Evolutionary conservation across 495 filamentous ascomycete species (phyloP), one percentile per base, ranked within the genome.

Genomic region (Podospora sp.): DNA sequence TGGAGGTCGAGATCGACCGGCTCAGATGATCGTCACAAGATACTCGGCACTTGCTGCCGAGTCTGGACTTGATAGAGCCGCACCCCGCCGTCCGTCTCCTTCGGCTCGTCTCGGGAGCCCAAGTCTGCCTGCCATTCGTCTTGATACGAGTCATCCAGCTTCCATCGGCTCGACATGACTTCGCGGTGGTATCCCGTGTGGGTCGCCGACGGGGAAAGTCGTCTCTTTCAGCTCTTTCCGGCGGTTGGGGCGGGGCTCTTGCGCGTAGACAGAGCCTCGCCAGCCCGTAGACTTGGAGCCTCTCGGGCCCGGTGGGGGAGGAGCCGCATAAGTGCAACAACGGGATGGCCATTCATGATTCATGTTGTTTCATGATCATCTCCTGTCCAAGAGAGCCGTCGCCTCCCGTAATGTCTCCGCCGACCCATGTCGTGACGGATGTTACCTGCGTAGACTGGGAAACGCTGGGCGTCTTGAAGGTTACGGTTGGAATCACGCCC

Each of bases 181-280:
- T 35, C 66, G 60, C 40, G 35, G 33, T 68, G 66, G 66, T 68
- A 24, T 63, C 66, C 66, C 46, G 49, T 58, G 49, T 25, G 52
- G 66, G 60, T 11, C 52, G 26, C 9, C 24, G 52, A 24, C 20
- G 52, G 29, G 12, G 7, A n/a, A 24, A 6, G 7, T 26, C 52
- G 52, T 26, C 20, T 3, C 2, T 20, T 26, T 26, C 24, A 22
- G 21, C 24, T 26, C 7, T 46, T 46, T 46, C 4, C 4, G 12
- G 16, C 16, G 16, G 40, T 46, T 12, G 9, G 40, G 14, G 40
- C 40, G 40, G 40, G 40, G 40, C 40, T 11, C 5, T 3, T 33
- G 4, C 8, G 29, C 29, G 29, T 33, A 8, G 29, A 33, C 29
- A 46, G 40, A 46, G 40, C 40, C 40, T 46, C 40, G 40, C 16